Percentiles rank a stretch among this genome's conserved stretches.
phyloP scores from a whole-genome alignment of 116 monocot genomes.

The Posidonia oceanica region DNA sequence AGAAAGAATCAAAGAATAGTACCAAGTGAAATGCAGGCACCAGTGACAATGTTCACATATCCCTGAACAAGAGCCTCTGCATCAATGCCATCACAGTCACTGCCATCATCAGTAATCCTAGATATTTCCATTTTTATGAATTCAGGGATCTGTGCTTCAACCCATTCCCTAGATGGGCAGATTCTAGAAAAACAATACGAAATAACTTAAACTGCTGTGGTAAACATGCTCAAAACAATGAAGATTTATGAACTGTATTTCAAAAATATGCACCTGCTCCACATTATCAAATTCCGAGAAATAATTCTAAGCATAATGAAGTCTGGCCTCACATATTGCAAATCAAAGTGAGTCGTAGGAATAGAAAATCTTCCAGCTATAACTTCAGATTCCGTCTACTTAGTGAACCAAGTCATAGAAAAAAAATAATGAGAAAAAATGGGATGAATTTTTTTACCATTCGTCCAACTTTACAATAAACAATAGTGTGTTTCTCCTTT shows the following conservation, averaged over 20 bases:
- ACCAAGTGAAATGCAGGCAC: constrained; percentile 89
- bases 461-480: not conserved
- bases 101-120: constrained; percentile 26
- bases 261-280: constrained; percentile 56
- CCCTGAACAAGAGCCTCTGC: constrained; percentile 69
- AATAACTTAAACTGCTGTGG: not conserved
- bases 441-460: not conserved
- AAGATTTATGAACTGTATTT: not conserved
- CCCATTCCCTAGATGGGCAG: constrained; percentile 64
- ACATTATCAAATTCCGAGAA: constrained; percentile 82
- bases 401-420: not conserved
- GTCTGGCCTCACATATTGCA: constrained; percentile 94
- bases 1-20: constrained; percentile 10
- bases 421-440: not conserved
- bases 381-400: constrained; percentile 74
- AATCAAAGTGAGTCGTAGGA: constrained; percentile 71
- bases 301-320: constrained; percentile 94
- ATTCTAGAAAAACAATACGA: constrained; percentile 34
- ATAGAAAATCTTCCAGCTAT: constrained; percentile 61
- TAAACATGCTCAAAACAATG: not conserved
- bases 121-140: constrained; percentile 38
- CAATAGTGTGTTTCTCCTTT: not conserved
- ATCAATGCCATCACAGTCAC: constrained; percentile 58
- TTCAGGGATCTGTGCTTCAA: constrained; percentile 79
- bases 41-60: constrained; percentile 80